A percentile compares a stretch with the other conserved stretches of the same genome.
These are phyloP conservation scores for Alternaria brassicae DNA, from an alignment of 2,329 filamentous ascomycete genomes.

Conservation along the genomic window DNA sequence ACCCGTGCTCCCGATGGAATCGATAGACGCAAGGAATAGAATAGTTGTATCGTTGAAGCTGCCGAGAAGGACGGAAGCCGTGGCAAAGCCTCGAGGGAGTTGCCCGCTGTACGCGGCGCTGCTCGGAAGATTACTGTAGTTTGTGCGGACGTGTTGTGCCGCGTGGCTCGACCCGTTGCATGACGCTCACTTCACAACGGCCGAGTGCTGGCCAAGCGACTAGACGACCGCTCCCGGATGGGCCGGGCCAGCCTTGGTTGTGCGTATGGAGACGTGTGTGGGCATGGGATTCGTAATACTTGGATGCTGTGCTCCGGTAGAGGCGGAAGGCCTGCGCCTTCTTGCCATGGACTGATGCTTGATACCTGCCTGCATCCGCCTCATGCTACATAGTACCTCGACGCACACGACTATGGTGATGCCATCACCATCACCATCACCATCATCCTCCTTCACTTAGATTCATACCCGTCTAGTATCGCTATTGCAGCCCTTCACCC, in stretches of 20 bases:
- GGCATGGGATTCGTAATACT: conserved; percentile 8
- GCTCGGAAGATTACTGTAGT: not conserved
- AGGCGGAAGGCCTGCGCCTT: conserved; percentile 10
- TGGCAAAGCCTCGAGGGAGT: not conserved
- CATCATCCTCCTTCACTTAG: too few relatives aligned
- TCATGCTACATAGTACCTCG: too few relatives aligned
- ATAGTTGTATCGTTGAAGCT: not conserved
- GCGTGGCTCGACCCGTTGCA: conserved; percentile 1
- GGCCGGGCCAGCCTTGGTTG: conserved; percentile 6
- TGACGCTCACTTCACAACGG: conserved; percentile 6
- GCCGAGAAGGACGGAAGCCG: not conserved
- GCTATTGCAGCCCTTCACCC: not conserved
- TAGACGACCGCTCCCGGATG: not conserved
- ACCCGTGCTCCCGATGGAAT: not conserved
- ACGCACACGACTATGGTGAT: conserved; percentile 20
- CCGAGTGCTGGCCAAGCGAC: not conserved
- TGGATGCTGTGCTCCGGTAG: conserved; percentile 3
- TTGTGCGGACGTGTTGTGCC: not conserved
- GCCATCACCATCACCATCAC: conserved; percentile 6
- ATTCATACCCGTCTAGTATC: conserved; percentile 1
- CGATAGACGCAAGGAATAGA: not conserved
- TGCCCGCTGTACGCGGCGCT: not conserved
- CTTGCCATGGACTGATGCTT: conserved; percentile 4
- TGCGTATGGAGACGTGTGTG: conserved; percentile 4
- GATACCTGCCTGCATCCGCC: conserved; percentile 5